Base-by-base conservation (phyloP, 306 rosid genomes). In the Datisca glomerata region DNA sequence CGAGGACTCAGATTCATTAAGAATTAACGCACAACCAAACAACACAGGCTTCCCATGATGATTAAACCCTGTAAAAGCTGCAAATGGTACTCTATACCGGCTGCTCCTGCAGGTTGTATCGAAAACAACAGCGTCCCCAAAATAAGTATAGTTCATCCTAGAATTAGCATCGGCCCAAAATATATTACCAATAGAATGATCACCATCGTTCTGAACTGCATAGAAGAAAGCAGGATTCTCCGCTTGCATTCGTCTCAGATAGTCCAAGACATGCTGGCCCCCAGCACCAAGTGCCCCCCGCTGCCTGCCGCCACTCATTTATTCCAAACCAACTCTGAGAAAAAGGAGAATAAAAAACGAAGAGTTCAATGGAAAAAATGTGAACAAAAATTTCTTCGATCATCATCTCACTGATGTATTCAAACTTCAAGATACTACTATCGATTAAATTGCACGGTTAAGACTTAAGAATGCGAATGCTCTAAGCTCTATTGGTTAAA, bases 21-120 rank as follows among this genome's bases (percentile, higher is more conserved):
- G 50, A 47, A 85, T 54, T 55, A 85, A 61, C 3, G 80, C 93
- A 47, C 93, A 85, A 31, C 93, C 95, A 64, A 79, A 76, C 57
- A 79, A 61, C 44, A 85, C 76, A 3, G 86, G 76, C 51, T 73
- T 92, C 8, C 84, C 93, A 55, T 85, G 95, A 59, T 85, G 86
- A 64, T 85, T 79, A 45, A 79, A 66, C 46, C 95, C 95, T 3
- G 78, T 36, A 44, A 85, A 76, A 20, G 79, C 55, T 32, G 81
- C 81, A 65, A 85, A 69, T 18, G 95, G 95, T 2, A 76, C 64
- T 55, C 66, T 63, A 36, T 54, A 78, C 20, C 56, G 69, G 27
- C 68, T 64, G 27, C 64, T 61, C 67, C 68, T 78, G 41, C 63
- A 81, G 18, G 77, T 57, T 21, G 96, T 68, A 65, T 86, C 92